Evolutionary conservation across 2,329 filamentous ascomycete genomes (phyloP), one percentile per base, ranked within the genome.

Genomic region (Cytospora schulzeri): DNA sequence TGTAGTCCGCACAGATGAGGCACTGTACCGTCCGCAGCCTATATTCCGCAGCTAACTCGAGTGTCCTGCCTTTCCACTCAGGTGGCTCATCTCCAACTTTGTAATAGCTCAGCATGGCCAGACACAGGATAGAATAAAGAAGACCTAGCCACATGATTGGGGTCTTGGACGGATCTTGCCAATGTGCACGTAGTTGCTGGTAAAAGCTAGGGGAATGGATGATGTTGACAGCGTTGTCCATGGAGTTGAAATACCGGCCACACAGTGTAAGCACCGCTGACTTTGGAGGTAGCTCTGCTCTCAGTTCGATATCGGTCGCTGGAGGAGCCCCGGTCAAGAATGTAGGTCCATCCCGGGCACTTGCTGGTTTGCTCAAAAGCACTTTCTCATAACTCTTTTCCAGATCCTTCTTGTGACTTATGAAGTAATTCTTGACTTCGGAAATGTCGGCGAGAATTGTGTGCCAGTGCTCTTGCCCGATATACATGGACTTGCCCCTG

Each of bases 381-480:
- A 96, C 88, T 70, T 88, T 90, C 70, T 91, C 88, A 70, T 92
- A 88, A 70, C 93, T 93, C 65, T 88, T 88, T 73, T 96, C 92
- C 66, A 94, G 83, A 69, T 97, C 93, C 73, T 95, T 93, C 75
- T 95, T 96, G 77, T 97, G 92, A 41, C 84, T 87, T 22, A 80
- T 78, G 72, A 96, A 98, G 78, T 95, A 97, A 70, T 90, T 93
- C 74, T 94, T 96, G 29, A 99, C 94, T 79, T 99, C 95, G 12
- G 91, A 83, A 68, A 99, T 95, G 76, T 93, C 91, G 70, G 87
- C 83, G 62, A 96, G 79, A 60, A 96, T 86, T 48, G 89, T 87
- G 70, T 91, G 89, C 92, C 92, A 96, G 75, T 95, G 91, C 62
- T 91, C 89, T 69, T 92, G 89, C 63, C 91, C 92, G 67, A 94